Evolutionary conservation across 805 yeast species (phyloP).

Genomic region (Ogataea minuta): DNA sequence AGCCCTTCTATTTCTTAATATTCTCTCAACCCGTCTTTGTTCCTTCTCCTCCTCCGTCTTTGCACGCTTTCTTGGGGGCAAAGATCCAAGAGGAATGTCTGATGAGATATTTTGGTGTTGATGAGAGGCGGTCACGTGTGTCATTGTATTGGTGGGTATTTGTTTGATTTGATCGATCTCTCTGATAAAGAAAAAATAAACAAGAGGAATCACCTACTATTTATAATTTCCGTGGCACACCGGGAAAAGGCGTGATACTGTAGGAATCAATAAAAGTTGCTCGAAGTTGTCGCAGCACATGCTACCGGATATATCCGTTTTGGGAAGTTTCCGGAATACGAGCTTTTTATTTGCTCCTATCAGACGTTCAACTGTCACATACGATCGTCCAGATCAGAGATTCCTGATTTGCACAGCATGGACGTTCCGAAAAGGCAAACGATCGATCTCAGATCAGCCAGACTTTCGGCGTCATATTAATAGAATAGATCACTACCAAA

Average conservation of each 20-base stretch:
- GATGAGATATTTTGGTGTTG: constrained; percentile 12
- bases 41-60: constrained; percentile 96
- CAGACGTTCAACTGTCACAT: too few species aligned
- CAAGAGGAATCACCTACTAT: constrained; percentile 8
- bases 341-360: background rate
- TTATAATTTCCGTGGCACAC: constrained; percentile 7
- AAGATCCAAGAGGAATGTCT: constrained; percentile 25
- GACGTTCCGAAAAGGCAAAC: background rate
- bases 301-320: background rate
- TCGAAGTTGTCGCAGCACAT: constrained; percentile 3
- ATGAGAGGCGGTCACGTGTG: constrained; percentile 9
- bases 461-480: constrained; percentile 1
- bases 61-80: constrained; percentile 96
- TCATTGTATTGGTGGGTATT: constrained; percentile 16
- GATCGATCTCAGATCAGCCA: constrained; percentile 1
- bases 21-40: constrained; percentile 91
- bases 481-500: too few species aligned
- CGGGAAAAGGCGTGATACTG: constrained; percentile 5
- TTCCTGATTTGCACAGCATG: too few species aligned
- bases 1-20: constrained; percentile 90
- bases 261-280: constrained; percentile 2
- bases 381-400: too few species aligned
- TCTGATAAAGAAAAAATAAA: constrained; percentile 1
- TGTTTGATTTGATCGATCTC: constrained; percentile 15
- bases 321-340: constrained; percentile 4